These are phyloP conservation scores for Penicillium bialowiezense DNA, from an alignment of 495 filamentous ascomycete genomes.

Conservation along the genomic window DNA sequence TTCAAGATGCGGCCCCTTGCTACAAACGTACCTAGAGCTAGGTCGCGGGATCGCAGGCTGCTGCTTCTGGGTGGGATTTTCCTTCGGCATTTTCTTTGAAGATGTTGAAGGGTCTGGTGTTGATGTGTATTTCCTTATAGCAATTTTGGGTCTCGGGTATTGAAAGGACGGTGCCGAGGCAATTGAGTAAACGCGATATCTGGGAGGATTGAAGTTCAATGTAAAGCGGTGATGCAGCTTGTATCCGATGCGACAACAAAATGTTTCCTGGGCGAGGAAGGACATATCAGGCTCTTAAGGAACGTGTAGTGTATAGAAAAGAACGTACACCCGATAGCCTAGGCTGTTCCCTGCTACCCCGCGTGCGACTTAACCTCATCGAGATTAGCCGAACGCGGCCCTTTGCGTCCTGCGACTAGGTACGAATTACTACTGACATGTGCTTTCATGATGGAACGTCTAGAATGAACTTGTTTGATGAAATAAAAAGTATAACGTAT, in stretches of 20 bases:
- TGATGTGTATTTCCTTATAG: constrained; percentile 9
- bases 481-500: not conserved
- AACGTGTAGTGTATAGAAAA: constrained; percentile 15
- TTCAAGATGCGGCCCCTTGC: not conserved
- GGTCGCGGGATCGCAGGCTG: constrained; percentile 32
- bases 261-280: not conserved
- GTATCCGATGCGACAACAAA: constrained; percentile 7
- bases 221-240: not conserved
- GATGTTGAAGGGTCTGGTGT: not conserved
- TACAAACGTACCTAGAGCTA: constrained; percentile 26
- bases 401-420: constrained; percentile 18
- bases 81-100: constrained; percentile 18
- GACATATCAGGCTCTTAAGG: constrained; percentile 12
- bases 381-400: constrained; percentile 15
- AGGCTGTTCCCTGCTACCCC: constrained; percentile 29
- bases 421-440: not conserved
- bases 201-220: not conserved
- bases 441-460: not conserved
- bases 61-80: constrained; percentile 18
- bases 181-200: not conserved
- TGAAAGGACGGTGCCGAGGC: not conserved
- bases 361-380: constrained; percentile 20
- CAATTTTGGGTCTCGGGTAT: not conserved
- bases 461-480: not conserved
- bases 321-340: constrained; percentile 22